Conservation (phyloP, 1,139 yeast genomes). For the Blastobotrys illinoisensis region DNA sequence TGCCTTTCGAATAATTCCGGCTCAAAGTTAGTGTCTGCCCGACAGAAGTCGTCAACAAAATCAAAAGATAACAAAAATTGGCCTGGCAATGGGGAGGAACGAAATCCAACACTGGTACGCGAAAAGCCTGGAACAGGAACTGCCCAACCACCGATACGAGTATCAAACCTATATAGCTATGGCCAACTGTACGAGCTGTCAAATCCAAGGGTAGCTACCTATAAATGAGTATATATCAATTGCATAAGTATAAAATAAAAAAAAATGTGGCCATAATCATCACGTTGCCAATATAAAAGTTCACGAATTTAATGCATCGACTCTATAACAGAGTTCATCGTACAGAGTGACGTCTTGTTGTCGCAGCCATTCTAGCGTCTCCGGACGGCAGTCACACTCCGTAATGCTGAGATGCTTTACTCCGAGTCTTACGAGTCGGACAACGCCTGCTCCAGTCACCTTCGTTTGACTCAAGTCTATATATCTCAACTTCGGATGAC, state of each 20-base stretch:
- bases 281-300: neutral
- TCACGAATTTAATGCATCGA: no score
- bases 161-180: neutral
- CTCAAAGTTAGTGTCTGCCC: neutral
- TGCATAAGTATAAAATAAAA: no score
- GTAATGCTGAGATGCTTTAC: neutral
- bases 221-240: neutral
- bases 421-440: constrained; percentile 4
- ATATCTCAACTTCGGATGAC: neutral
- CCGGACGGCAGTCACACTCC: constrained; percentile 3
- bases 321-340: neutral
- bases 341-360: neutral
- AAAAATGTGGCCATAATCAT: neutral
- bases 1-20: constrained; percentile 1
- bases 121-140: neutral
- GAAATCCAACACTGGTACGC: neutral
- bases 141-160: neutral
- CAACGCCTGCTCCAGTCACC: constrained; percentile 3
- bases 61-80: neutral
- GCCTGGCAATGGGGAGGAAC: neutral
- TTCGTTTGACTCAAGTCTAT: constrained; percentile 2
- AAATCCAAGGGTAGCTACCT: neutral
- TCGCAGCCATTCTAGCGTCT: constrained; percentile 1
- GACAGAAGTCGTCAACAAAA: neutral
- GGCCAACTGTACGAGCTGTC: neutral